phyloP scores from a whole-genome alignment of 208 protist genomes.

The Strigomonas galati region DNA sequence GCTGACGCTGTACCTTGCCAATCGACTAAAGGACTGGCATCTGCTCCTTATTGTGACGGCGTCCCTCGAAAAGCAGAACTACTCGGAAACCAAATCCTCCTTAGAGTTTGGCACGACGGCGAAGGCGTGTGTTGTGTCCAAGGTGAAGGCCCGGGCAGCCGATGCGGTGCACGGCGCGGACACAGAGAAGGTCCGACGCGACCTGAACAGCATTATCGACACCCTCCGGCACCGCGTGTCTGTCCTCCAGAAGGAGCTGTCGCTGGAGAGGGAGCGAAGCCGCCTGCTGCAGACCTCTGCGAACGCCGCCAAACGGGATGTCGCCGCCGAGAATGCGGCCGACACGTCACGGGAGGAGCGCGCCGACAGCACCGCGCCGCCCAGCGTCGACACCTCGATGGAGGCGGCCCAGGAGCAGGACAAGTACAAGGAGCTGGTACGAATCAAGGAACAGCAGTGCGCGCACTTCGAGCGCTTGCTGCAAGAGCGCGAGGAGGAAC shows the following conservation, averaged over 20 bases:
- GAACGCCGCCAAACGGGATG: not conserved
- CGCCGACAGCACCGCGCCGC: too few species aligned
- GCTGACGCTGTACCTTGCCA: conserved; percentile 61
- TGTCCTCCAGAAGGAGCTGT: conserved; percentile 25
- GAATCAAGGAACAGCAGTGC: not conserved
- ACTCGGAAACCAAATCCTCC: conserved; percentile 60
- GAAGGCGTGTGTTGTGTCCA: conserved; percentile 46
- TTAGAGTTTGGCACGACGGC: conserved; percentile 67
- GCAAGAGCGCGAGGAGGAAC: not conserved
- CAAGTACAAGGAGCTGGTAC: not conserved
- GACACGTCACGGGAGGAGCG: not conserved
- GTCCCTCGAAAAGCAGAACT: conserved; percentile 55
- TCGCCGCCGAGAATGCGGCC: not conserved
- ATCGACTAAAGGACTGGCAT: conserved; percentile 55
- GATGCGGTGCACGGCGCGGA: not conserved
- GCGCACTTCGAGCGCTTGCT: not conserved
- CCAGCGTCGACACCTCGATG: not conserved
- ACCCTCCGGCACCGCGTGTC: conserved; percentile 28
- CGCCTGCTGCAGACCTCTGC: not conserved
- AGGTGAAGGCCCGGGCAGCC: conserved; percentile 15
- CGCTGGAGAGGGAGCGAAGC: conserved; percentile 10
- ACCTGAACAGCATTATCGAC: conserved; percentile 24
- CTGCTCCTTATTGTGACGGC: conserved; percentile 69
- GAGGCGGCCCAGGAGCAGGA: not conserved
- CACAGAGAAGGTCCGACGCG: conserved; percentile 6